phyloP scores from a whole-genome alignment of 495 filamentous ascomycete genomes.

The Stereocaulon alpinum region DNA sequence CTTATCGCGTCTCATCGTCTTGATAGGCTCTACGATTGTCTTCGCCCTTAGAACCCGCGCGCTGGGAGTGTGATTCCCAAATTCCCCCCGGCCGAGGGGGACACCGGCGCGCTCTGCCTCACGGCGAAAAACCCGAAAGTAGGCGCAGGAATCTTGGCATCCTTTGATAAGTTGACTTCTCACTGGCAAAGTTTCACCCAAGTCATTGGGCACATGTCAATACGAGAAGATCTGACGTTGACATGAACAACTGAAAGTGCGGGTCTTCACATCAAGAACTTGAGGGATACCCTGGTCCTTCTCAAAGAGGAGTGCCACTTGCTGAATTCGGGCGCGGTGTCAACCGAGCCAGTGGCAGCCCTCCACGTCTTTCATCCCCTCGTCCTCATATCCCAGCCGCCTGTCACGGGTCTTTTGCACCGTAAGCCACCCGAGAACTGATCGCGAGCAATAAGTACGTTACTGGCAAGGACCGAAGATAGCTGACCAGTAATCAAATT shows the following conservation, averaged over 20 bases:
- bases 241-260: neutral
- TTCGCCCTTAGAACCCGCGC: constrained; percentile 14
- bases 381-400: neutral
- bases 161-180: neutral
- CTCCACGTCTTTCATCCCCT: constrained; percentile 5
- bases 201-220: neutral
- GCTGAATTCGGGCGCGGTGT: constrained; percentile 7
- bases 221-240: neutral
- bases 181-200: neutral
- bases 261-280: neutral
- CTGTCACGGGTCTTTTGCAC: constrained; percentile 5
- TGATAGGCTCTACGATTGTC: constrained; percentile 8
- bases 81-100: neutral
- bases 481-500: constrained; percentile 5
- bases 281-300: neutral
- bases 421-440: constrained; percentile 8
- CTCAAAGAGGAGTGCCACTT: neutral
- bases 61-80: constrained; percentile 5
- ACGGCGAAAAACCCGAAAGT: constrained; percentile 3
- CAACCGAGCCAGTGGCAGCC: constrained; percentile 8
- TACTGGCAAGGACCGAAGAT: neutral
- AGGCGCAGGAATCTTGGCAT: constrained; percentile 5
- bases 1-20: neutral
- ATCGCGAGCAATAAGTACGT: neutral
- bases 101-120: constrained; percentile 11